A percentile compares a stretch with the other conserved stretches of the same genome.
These are phyloP conservation scores for Pisolithus microcarpus DNA, from an alignment of 768 basidiomycete species.

Conservation along the genomic window DNA sequence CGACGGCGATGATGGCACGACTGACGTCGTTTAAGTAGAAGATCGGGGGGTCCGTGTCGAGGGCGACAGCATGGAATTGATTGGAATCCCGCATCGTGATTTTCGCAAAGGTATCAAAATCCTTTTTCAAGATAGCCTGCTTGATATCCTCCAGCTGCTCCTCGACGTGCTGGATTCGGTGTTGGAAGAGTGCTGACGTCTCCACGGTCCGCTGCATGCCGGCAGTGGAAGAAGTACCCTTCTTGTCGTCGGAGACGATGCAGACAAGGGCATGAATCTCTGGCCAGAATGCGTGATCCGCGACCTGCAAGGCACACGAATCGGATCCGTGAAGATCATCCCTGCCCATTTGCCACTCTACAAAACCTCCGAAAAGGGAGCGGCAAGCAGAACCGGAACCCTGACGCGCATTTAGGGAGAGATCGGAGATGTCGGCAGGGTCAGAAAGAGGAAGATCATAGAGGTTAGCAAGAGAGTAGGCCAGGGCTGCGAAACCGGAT, in stretches of 20 bases:
- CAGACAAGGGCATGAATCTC: constrained; percentile 96
- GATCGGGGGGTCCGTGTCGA: constrained; percentile 96
- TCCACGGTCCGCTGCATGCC: constrained; percentile 99
- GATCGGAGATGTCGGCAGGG: constrained; percentile 46
- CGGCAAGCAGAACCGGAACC: constrained; percentile 98
- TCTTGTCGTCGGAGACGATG: constrained; percentile 93
- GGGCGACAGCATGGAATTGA: constrained; percentile 95
- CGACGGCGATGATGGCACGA: constrained; percentile 82
- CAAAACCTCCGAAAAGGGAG: constrained; percentile 94
- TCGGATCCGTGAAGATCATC: constrained; percentile 66
- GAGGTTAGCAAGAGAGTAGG: constrained; percentile 79
- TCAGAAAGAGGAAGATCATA: constrained; percentile 67
- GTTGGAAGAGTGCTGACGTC: constrained; percentile 79
- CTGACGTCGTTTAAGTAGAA: constrained; percentile 99
- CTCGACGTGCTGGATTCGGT: constrained; percentile 81
- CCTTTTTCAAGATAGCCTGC: constrained; percentile 66
- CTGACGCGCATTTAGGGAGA: constrained; percentile 92
- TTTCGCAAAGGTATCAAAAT: constrained; percentile 84
- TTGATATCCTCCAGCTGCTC: constrained; percentile 76
- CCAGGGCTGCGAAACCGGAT: constrained; percentile 93
- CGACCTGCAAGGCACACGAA: constrained; percentile 83
- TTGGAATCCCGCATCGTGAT: constrained; percentile 98
- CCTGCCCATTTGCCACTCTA: constrained; percentile 80
- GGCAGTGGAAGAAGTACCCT: constrained; percentile 88
- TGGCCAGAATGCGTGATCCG: constrained; percentile 83